Percentiles rank a stretch among this genome's conserved stretches.
Evolutionary conservation across 768 basidiomycete species (phyloP).

Genomic region (Candolleomyces aberdarensis): DNA sequence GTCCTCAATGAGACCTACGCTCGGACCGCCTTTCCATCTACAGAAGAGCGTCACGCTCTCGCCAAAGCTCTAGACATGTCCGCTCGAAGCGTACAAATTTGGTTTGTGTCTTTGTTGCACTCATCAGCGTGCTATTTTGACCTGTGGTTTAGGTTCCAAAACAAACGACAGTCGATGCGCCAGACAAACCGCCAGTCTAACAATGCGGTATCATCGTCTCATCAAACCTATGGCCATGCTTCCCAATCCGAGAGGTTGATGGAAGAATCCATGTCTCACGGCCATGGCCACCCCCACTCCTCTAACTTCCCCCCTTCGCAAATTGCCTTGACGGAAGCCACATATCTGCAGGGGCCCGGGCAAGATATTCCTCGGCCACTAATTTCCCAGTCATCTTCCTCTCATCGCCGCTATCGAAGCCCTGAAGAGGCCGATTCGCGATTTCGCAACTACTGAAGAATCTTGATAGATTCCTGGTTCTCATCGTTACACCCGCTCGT

Average conservation of each 20-base stretch:
- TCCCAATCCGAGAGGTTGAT: conserved; percentile 32
- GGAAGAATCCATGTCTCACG: conserved; percentile 36
- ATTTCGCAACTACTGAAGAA: conserved; percentile 45
- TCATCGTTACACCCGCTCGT: conserved; percentile 40
- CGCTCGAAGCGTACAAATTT: conserved; percentile 82
- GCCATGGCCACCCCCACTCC: conserved; percentile 24
- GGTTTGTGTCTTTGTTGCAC: conserved; percentile 43
- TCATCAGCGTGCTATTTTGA: conserved; percentile 17
- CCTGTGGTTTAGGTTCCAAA: conserved; percentile 67
- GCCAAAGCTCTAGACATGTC: conserved; percentile 82
- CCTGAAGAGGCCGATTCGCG: conserved; percentile 44
- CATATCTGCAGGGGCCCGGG: conserved; percentile 8
- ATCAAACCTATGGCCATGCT: conserved; percentile 44
- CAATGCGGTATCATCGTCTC: conserved; percentile 38
- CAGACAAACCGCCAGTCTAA: conserved; percentile 70
- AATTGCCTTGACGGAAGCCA: conserved; percentile 5
- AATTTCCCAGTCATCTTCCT: conserved; percentile 28
- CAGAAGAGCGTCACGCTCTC: conserved; percentile 76
- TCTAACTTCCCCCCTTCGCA: conserved; percentile 7
- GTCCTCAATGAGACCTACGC: conserved; percentile 77
- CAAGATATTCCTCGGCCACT: conserved; percentile 24
- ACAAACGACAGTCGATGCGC: conserved; percentile 80
- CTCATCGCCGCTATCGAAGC: conserved; percentile 43
- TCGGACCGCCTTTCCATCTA: conserved; percentile 84
- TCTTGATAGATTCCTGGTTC: conserved; percentile 21